phyloP scores from a whole-genome alignment of 768 basidiomycete species.

The Suillus spraguei region DNA sequence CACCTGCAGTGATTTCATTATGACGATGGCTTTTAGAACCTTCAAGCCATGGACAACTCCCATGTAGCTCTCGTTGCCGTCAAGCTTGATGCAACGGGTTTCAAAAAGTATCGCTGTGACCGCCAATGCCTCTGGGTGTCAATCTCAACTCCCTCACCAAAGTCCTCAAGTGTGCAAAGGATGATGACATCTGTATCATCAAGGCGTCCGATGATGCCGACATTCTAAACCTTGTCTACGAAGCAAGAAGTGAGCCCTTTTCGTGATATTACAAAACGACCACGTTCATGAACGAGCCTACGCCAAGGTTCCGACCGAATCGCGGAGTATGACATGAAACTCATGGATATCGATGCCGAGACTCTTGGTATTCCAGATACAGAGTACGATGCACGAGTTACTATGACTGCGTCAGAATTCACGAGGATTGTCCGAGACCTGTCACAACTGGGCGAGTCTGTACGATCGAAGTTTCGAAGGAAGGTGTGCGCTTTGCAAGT shows the following conservation, averaged over 20 bases:
- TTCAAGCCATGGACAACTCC: constrained; percentile 99
- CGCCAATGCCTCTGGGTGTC: constrained; percentile 88
- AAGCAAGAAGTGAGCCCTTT: constrained; percentile 73
- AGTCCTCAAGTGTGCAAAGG: constrained; percentile 96
- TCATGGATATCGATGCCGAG: constrained; percentile 99
- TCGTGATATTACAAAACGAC: background rate
- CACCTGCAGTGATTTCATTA: background rate
- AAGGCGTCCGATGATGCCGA: constrained; percentile 93
- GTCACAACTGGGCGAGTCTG: constrained; percentile 86
- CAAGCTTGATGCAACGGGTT: constrained; percentile 75
- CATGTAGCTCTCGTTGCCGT: constrained; percentile 97
- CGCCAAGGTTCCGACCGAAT: constrained; percentile 83
- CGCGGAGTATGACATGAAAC: constrained; percentile 98
- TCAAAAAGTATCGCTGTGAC: constrained; percentile 91
- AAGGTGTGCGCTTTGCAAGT: constrained; percentile 89
- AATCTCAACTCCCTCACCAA: constrained; percentile 89
- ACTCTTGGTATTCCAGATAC: constrained; percentile 96
- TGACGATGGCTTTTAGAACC: constrained; percentile 44
- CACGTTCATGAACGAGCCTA: background rate
- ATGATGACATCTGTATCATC: constrained; percentile 89
- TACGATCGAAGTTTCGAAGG: constrained; percentile 96
- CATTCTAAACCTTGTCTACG: constrained; percentile 84
- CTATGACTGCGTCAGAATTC: constrained; percentile 87
- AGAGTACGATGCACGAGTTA: constrained; percentile 92
- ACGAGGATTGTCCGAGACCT: constrained; percentile 92